A percentile compares a stretch with the other conserved stretches of the same genome.
phyloP scores from a whole-genome alignment of 345 rosid genomes.

The Populus simonii region DNA sequence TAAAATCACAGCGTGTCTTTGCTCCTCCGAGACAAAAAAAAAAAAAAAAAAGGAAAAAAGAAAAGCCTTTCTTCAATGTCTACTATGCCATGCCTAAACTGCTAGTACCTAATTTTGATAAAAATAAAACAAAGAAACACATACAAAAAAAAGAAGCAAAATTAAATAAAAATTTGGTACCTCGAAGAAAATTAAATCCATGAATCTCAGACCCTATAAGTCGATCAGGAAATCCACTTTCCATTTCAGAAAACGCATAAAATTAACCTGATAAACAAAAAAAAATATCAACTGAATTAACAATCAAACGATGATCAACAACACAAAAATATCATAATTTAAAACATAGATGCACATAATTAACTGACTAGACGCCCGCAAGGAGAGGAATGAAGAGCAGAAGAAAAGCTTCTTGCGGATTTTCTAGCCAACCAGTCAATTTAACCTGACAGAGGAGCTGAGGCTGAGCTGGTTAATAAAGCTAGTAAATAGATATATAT shows the following conservation, averaged over 20 bases:
- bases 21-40: not conserved
- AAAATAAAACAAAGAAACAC: not conserved
- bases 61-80: not conserved
- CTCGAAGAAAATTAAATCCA: constrained; percentile 74
- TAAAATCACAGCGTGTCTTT: not conserved
- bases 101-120: not conserved
- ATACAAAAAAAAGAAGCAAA: not conserved
- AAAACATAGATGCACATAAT: not conserved
- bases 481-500: not conserved
- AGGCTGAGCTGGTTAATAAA: not conserved
- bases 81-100: not conserved
- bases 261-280: not conserved
- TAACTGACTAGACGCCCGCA: not conserved
- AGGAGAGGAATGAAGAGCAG: not conserved
- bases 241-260: constrained; percentile 30
- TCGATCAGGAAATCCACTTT: constrained; percentile 26
- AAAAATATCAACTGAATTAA: not conserved
- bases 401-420: not conserved
- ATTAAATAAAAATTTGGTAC: constrained; percentile 26
- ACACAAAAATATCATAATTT: not conserved
- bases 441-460: not conserved
- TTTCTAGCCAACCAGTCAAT: not conserved
- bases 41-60: not conserved
- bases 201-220: constrained; percentile 82
- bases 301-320: not conserved